A percentile compares a stretch with the other conserved stretches of the same genome.
phyloP scores from a whole-genome alignment of 768 basidiomycete species.

The Kwoniella newhampshirensis region DNA sequence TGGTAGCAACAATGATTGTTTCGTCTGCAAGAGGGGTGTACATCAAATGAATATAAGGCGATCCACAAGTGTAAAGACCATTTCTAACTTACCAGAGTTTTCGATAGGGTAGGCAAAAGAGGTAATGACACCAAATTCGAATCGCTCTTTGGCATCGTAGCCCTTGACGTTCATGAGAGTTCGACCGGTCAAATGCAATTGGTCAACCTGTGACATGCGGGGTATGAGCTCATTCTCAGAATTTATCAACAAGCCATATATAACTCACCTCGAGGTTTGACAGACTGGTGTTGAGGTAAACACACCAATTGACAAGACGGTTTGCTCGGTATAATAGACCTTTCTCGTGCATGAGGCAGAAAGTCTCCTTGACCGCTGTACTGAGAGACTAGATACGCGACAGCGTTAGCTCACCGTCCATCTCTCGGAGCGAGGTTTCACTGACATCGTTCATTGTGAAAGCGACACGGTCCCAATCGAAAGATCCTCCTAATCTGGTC shows the following conservation, averaged over 20 bases:
- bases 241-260: too few species aligned
- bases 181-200: constrained; percentile 79
- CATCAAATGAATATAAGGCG: background rate
- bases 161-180: constrained; percentile 88
- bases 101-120: constrained; percentile 95
- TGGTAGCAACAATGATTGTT: constrained; percentile 88
- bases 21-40: constrained; percentile 72
- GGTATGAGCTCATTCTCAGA: constrained; percentile 4
- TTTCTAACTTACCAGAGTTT: constrained; percentile 63
- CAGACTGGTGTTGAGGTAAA: constrained; percentile 87
- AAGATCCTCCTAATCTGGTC: constrained; percentile 82
- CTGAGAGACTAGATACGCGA: constrained; percentile 61
- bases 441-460: constrained; percentile 91
- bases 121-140: constrained; percentile 94
- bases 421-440: background rate
- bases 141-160: constrained; percentile 89
- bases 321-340: constrained; percentile 93
- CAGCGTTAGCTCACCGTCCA: background rate
- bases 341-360: constrained; percentile 85
- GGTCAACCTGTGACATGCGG: constrained; percentile 67
- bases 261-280: constrained; percentile 86
- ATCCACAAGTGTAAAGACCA: background rate
- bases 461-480: constrained; percentile 89
- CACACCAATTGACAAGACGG: constrained; percentile 97
- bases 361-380: constrained; percentile 85